Conservation (phyloP, 2,329 filamentous ascomycete species). For the Paracorniculantispora psalliotae region DNA sequence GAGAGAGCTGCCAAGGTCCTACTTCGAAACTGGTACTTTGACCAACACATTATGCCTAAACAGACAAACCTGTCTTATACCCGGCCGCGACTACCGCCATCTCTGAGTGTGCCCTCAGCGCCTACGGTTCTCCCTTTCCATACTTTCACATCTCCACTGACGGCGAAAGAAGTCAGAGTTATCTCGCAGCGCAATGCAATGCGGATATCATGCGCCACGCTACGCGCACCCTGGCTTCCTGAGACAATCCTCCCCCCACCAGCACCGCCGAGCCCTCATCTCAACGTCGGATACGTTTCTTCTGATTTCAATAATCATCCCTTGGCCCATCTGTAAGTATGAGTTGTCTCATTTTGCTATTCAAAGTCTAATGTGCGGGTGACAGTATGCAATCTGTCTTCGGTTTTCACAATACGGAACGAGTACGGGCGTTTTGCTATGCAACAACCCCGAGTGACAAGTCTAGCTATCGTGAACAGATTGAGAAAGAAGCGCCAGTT, state of each 20-base stretch:
- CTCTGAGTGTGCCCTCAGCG: constrained; percentile 74
- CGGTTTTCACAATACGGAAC: constrained; percentile 71
- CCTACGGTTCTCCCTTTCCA: constrained; percentile 96
- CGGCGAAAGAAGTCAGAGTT: constrained; percentile 82
- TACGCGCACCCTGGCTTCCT: constrained; percentile 83
- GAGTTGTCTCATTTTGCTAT: neutral
- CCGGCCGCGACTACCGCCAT: constrained; percentile 67
- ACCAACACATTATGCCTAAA: constrained; percentile 63
- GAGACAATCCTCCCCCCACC: constrained; percentile 78
- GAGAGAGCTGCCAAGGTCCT: constrained; percentile 77
- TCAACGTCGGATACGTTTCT: constrained; percentile 95
- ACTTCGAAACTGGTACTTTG: constrained; percentile 82
- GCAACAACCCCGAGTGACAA: constrained; percentile 89
- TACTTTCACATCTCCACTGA: constrained; percentile 92
- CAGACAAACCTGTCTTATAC: constrained; percentile 55
- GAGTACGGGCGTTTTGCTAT: constrained; percentile 87
- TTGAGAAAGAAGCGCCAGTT: constrained; percentile 84
- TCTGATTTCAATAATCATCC: constrained; percentile 99
- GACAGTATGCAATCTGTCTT: constrained; percentile 93
- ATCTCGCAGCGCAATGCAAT: constrained; percentile 95
- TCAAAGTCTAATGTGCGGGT: constrained; percentile 8
- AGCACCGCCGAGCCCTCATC: constrained; percentile 68
- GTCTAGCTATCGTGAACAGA: constrained; percentile 84
- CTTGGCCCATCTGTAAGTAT: constrained; percentile 71
- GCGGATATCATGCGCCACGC: constrained; percentile 84